These are phyloP conservation scores for Lentinus tigrinus DNA, from an alignment of 768 basidiomycete species.

Conservation along the genomic window DNA sequence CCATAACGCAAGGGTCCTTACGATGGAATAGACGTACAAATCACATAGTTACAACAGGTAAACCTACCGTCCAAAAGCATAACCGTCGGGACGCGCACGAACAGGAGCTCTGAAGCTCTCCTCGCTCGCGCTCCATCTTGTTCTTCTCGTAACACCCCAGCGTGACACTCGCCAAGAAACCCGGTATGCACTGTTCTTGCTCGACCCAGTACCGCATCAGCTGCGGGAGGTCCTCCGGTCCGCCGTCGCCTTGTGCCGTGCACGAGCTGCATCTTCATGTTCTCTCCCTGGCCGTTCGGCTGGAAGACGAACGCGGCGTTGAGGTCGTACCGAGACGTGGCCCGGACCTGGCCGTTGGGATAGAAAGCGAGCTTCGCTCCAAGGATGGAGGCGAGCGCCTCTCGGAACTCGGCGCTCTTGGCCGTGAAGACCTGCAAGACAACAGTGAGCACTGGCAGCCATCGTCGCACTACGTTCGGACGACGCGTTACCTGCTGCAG, in stretches of 20 bases:
- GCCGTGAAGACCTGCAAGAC: constrained; percentile 66
- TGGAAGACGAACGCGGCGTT: constrained; percentile 87
- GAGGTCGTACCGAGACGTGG: constrained; percentile 89
- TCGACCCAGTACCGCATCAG: constrained; percentile 86
- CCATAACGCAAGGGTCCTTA: too few species aligned
- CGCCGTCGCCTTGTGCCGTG: constrained; percentile 71
- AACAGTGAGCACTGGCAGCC: too few species aligned
- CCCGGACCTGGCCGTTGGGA: constrained; percentile 84
- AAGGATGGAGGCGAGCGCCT: constrained; percentile 84
- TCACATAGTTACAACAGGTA: not conserved
- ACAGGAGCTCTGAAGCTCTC: not conserved
- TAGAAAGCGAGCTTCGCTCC: constrained; percentile 92
- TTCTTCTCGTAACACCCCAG: constrained; percentile 80
- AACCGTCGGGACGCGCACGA: not conserved
- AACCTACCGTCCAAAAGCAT: not conserved
- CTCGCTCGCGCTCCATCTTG: constrained; percentile 19
- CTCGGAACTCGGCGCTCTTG: constrained; percentile 89
- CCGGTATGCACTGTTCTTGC: constrained; percentile 81
- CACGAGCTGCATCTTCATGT: constrained; percentile 66
- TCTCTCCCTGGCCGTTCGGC: constrained; percentile 42
- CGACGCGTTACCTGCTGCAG: constrained; percentile 61
- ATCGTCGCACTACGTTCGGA: not conserved
- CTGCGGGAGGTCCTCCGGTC: constrained; percentile 71
- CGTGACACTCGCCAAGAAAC: constrained; percentile 86
- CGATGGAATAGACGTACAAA: too few species aligned